phyloP scores from a whole-genome alignment of 805 yeast species.

The Candida nonsorbophila region DNA sequence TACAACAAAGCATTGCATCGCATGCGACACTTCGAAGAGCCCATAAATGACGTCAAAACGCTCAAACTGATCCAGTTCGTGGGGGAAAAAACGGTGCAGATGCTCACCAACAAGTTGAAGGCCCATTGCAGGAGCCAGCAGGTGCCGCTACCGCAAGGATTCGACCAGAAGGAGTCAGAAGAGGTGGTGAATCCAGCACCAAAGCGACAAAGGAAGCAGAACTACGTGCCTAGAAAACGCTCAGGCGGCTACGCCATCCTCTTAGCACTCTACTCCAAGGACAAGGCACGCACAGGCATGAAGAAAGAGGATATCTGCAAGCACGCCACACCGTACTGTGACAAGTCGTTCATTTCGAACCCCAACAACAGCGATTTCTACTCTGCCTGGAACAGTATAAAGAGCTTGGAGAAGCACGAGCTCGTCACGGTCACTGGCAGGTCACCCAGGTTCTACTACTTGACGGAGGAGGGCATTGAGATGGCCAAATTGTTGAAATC shows the following conservation, averaged over 20 bases:
- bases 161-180: too few species aligned
- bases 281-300: conserved; percentile 49
- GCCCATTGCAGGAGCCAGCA: conserved; percentile 58
- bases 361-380: conserved; percentile 58
- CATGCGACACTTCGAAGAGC: conserved; percentile 38
- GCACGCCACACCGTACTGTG: conserved; percentile 51
- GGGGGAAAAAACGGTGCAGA: conserved; percentile 63
- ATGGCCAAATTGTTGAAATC: conserved; percentile 54
- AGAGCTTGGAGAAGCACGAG: conserved; percentile 56
- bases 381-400: conserved; percentile 72
- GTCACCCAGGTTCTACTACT: conserved; percentile 48
- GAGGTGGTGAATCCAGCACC: too few species aligned
- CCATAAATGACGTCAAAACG: conserved; percentile 52
- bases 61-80: conserved; percentile 57
- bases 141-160: too few species aligned
- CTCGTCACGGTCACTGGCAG: conserved; percentile 53
- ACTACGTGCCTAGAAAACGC: conserved; percentile 70
- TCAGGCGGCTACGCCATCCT: conserved; percentile 86
- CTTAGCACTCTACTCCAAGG: conserved; percentile 49
- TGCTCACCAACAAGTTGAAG: conserved; percentile 42
- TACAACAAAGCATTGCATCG: conserved; percentile 54
- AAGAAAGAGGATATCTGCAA: conserved; percentile 55
- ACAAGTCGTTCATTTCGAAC: conserved; percentile 52
- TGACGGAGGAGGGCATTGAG: conserved; percentile 66
- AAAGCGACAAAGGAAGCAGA: conserved; percentile 19